phyloP scores from a whole-genome alignment of 78 protist genomes.

The Isochrysis galbana region DNA sequence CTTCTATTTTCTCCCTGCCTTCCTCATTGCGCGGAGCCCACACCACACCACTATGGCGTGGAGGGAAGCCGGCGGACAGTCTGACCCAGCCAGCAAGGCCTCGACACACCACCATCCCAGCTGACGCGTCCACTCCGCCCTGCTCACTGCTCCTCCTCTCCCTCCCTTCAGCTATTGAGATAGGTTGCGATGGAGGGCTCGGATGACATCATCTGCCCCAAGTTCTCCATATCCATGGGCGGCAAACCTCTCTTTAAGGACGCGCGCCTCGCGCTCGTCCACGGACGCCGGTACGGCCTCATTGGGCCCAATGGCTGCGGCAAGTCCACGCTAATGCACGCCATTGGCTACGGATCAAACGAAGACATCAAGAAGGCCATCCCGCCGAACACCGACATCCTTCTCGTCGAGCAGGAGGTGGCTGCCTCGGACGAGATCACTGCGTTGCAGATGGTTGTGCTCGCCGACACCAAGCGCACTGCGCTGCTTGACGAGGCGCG shows the following conservation, averaged over 20 bases:
- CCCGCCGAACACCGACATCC: constrained; percentile 68
- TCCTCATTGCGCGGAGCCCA: background rate
- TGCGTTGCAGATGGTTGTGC: background rate
- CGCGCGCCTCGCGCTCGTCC: constrained; percentile 47
- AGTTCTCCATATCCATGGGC: constrained; percentile 63
- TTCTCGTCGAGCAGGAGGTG: constrained; percentile 59
- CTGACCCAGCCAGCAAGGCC: too few species aligned
- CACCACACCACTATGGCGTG: background rate
- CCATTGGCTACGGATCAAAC: constrained; percentile 41
- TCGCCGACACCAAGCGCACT: background rate
- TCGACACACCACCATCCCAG: too few species aligned
- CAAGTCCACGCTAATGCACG: constrained; percentile 59
- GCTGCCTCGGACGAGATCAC: constrained; percentile 8
- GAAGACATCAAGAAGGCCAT: constrained; percentile 48
- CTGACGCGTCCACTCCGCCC: too few species aligned
- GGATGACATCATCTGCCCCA: constrained; percentile 58
- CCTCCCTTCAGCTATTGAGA: too few species aligned
- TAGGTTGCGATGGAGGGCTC: constrained; percentile 45
- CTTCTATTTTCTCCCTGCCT: background rate
- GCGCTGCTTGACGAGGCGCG: constrained; percentile 11
- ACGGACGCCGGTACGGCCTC: constrained; percentile 58
- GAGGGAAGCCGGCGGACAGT: too few species aligned
- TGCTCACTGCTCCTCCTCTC: too few species aligned
- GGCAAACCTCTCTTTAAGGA: constrained; percentile 61
- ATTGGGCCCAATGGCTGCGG: constrained; percentile 62